Percentiles rank a stretch among this genome's conserved stretches.
Evolutionary conservation across 176 grass and related monocot genomes (phyloP).

Genomic region (Zea luxurians): DNA sequence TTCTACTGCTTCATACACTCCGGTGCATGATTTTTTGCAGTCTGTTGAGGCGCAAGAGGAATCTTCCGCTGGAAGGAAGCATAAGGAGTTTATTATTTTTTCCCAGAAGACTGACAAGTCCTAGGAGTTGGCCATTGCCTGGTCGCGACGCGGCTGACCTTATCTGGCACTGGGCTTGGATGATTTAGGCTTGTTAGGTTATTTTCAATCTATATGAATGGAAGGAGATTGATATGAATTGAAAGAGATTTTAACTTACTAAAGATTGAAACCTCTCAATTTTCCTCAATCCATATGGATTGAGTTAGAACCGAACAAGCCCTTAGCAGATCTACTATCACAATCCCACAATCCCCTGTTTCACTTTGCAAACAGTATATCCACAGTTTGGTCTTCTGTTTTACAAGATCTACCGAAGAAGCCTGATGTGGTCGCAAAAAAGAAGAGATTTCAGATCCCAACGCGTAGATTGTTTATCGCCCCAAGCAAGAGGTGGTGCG

Average conservation of each 20-base stretch:
- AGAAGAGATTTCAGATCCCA: background rate
- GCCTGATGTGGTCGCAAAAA: background rate
- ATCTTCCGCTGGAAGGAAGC: constrained; percentile 19
- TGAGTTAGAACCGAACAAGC: too few species aligned
- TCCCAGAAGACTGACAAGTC: background rate
- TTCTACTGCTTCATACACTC: background rate
- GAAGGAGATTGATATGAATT: too few species aligned
- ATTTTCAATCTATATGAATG: too few species aligned
- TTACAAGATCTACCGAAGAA: too few species aligned
- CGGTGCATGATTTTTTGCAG: background rate
- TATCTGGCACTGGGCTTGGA: background rate
- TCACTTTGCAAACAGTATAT: too few species aligned
- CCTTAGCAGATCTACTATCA: too few species aligned
- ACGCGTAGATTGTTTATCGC: background rate
- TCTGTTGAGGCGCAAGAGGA: background rate
- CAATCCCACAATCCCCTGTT: too few species aligned
- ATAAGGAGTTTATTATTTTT: background rate
- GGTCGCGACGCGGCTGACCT: background rate
- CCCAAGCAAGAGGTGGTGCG: background rate
- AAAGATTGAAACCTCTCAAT: too few species aligned
- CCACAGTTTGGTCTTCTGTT: too few species aligned
- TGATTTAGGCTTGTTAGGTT: background rate
- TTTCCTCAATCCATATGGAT: too few species aligned
- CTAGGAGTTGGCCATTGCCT: background rate
- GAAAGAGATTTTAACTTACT: too few species aligned